A percentile compares a stretch with the other conserved stretches of the same genome.
Conservation (phyloP, 306 rosid genomes). For the Prunus padus region DNA sequence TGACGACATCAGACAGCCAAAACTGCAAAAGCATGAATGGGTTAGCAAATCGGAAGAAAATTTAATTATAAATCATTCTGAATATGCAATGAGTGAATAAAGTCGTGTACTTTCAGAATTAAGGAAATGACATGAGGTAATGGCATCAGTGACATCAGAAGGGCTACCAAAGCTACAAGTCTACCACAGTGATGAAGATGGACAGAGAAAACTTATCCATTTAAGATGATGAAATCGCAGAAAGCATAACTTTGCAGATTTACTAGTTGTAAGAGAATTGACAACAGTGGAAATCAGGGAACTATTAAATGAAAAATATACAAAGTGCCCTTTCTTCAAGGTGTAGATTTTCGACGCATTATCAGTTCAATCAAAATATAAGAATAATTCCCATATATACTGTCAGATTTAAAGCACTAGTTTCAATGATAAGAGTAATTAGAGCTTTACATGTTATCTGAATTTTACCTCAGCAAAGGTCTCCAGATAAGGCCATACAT, state of each 20-base stretch:
- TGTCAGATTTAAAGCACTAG: not conserved
- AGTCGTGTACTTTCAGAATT: constrained; percentile 1
- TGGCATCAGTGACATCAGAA: constrained; percentile 1
- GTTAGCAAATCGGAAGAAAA: no score
- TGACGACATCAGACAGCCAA: constrained; percentile 10
- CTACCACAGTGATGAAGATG: not conserved
- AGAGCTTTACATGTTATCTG: constrained; percentile 1
- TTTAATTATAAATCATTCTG: not conserved
- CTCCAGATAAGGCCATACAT: constrained; percentile 90
- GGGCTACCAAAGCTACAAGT: not conserved
- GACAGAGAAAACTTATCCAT: not conserved
- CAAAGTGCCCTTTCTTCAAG: not conserved
- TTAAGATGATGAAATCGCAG: not conserved
- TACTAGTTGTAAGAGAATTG: not conserved
- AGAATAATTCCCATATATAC: not conserved
- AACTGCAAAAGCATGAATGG: not conserved
- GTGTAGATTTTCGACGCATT: not conserved
- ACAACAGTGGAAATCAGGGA: no score
- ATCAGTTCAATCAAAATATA: not conserved
- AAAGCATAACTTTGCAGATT: not conserved
- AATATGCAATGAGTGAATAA: not conserved
- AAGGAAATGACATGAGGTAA: not conserved
- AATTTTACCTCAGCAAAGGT: constrained; percentile 78
- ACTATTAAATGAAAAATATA: not conserved
- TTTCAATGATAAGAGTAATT: constrained; percentile 7